A percentile compares a stretch with the other conserved stretches of the same genome.
These are phyloP conservation scores for Xylaria sp. DNA, from an alignment of 2,329 filamentous ascomycete species.

Conservation along the genomic window DNA sequence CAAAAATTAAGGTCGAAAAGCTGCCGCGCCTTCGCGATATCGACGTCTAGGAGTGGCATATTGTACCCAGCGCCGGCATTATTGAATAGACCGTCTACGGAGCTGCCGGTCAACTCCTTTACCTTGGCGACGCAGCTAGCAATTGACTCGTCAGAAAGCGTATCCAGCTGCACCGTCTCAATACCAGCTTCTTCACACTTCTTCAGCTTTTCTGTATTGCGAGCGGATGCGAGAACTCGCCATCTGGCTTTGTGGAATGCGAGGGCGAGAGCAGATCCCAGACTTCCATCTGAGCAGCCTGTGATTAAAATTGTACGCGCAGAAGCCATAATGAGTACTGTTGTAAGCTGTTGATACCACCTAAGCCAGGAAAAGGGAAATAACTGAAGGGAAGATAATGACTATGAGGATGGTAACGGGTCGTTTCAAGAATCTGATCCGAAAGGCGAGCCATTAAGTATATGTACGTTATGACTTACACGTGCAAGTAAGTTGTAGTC, in stretches of 20 bases:
- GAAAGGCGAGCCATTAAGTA: not conserved
- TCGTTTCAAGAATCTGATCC: not conserved
- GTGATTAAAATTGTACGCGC: not conserved
- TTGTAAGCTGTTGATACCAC: not conserved
- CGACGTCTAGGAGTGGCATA: constrained; percentile 44
- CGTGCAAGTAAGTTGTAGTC: not conserved
- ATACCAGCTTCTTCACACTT: not conserved
- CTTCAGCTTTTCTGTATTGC: not conserved
- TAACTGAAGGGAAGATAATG: not conserved
- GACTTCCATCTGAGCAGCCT: not conserved
- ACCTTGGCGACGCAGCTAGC: not conserved
- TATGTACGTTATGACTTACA: not conserved
- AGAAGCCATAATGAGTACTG: not conserved
- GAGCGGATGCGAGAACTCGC: not conserved
- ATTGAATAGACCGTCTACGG: constrained; percentile 52
- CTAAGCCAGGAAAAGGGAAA: not conserved
- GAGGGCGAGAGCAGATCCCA: not conserved
- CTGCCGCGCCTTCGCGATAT: constrained; percentile 31
- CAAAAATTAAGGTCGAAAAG: constrained; percentile 49
- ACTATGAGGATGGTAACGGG: not conserved
- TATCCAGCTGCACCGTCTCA: not conserved
- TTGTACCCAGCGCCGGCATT: constrained; percentile 46
- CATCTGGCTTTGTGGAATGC: constrained; percentile 1
- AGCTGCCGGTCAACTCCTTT: constrained; percentile 42
- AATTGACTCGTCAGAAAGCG: constrained; percentile 3